Conservation (phyloP, 1,139 yeast species). For the Debaryomyces sp. region DNA sequence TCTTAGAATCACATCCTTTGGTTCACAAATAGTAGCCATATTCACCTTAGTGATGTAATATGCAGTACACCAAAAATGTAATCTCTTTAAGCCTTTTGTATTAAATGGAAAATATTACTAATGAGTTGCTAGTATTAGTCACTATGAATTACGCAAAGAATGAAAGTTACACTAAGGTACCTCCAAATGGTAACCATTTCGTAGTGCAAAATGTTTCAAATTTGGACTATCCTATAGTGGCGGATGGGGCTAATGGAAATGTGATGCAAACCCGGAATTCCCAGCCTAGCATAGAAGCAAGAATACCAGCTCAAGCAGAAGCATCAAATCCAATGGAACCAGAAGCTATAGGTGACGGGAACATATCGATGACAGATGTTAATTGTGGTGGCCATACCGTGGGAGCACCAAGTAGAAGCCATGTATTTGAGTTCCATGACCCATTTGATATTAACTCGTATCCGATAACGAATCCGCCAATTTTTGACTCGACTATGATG, state of each 20-base stretch:
- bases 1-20: background rate
- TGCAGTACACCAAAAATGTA: background rate
- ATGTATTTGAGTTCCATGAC: slow-evolving; percentile 25
- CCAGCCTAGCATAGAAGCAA: background rate
- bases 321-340: background rate
- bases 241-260: background rate
- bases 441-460: slow-evolving; percentile 50
- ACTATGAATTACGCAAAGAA: background rate
- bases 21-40: background rate
- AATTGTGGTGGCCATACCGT: background rate
- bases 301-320: background rate
- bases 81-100: background rate
- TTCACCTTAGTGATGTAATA: background rate
- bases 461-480: slow-evolving; percentile 68
- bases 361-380: background rate
- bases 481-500: slow-evolving; percentile 57
- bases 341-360: background rate
- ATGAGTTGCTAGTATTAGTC: background rate
- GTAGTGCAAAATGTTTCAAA: background rate
- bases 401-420: background rate
- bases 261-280: background rate
- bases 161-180: background rate
- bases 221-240: background rate
- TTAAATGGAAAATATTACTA: background rate
- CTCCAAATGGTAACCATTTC: background rate